Conservation (phyloP, 1,139 yeast species). For the Yamadazyma kanchanaburiensis region DNA sequence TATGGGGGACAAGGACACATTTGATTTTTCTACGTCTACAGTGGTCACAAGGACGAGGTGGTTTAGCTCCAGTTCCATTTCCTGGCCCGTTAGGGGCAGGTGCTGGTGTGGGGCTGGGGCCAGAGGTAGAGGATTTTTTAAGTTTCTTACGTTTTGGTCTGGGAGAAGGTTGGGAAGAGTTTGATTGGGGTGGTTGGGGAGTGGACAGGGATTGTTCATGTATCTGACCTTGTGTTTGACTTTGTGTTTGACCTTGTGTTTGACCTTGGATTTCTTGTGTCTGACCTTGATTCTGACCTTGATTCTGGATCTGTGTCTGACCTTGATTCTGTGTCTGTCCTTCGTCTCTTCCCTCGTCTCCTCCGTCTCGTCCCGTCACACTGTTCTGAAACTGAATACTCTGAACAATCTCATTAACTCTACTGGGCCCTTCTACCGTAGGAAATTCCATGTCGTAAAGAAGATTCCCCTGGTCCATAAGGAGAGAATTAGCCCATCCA, state of each 20-base stretch:
- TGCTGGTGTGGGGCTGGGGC: slow-evolving; percentile 3
- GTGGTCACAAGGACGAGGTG: slow-evolving; percentile 61
- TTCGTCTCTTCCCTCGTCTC: no score
- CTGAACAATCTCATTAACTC: slow-evolving; percentile 25
- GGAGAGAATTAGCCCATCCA: slow-evolving; percentile 37
- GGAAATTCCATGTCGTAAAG: slow-evolving; percentile 18
- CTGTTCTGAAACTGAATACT: slow-evolving; percentile 33
- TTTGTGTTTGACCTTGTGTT: background rate
- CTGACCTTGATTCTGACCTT: slow-evolving; percentile 7
- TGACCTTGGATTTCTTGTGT: slow-evolving; percentile 11
- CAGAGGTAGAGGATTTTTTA: slow-evolving; percentile 7
- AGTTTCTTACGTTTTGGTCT: background rate
- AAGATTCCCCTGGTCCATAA: slow-evolving; percentile 29
- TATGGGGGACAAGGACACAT: slow-evolving; percentile 59
- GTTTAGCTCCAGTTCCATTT: slow-evolving; percentile 17
- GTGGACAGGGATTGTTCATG: no score
- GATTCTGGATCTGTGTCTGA: background rate
- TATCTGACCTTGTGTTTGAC: background rate
- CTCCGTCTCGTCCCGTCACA: no score
- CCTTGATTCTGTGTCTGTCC: slow-evolving; percentile 5
- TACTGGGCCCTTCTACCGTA: slow-evolving; percentile 13
- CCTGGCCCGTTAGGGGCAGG: background rate
- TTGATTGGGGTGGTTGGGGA: no score
- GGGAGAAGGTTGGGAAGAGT: slow-evolving; percentile 2
- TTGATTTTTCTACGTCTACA: slow-evolving; percentile 64